Base-by-base conservation (phyloP, 1,284 basidiomycete species). In the Pyrrhoderma noxium region DNA sequence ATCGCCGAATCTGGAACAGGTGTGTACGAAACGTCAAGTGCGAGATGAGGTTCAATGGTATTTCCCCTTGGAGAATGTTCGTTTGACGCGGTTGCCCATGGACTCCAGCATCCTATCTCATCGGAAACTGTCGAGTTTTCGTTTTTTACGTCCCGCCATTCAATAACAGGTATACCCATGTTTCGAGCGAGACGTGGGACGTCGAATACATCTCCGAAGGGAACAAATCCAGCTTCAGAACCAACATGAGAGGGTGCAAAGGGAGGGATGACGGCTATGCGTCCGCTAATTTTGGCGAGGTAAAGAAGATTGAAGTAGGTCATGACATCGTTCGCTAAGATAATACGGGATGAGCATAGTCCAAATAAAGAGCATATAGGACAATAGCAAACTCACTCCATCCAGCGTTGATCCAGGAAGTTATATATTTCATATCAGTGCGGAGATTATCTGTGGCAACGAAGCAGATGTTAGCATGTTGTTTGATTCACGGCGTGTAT, bases 171-270 rank as follows among this genome's bases (percentile, higher is more conserved):
- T 2, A 47, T 60, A 16, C 62, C 61, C 3, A 71, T 67, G 41
- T 62, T 61, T 39, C 58, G 23, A 42, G 65, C 63, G 53, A 73
- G 65, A 2, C 67, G 65, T 3, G 65, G 66, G 27, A 74, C 58
- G 55, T 75, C 68, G 59, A 73, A 74, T 22, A 75, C 65, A 41
- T 73, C 71, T 14, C 68, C 61, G 56, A 73, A 72, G 2, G 61
- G 55, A 38, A 71, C 59, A 27, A 61, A 58, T n/a, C 63, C 64
- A 4, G 64, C 70, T 36, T 68, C 65, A 8, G 66, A 69, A 39
- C 77, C 77, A 45, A 86, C 73, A 59, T 88, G 83, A 4, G 79
- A 79, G 2, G 84, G 83, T 0, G 70, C 76, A 60, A 85, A 86
- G 60, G 75, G 73, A 7, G 77, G 73, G 8, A 88, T 59, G 54